Conservation (phyloP, 1,139 yeast genomes). For the Debaryomyces fabryi region DNA sequence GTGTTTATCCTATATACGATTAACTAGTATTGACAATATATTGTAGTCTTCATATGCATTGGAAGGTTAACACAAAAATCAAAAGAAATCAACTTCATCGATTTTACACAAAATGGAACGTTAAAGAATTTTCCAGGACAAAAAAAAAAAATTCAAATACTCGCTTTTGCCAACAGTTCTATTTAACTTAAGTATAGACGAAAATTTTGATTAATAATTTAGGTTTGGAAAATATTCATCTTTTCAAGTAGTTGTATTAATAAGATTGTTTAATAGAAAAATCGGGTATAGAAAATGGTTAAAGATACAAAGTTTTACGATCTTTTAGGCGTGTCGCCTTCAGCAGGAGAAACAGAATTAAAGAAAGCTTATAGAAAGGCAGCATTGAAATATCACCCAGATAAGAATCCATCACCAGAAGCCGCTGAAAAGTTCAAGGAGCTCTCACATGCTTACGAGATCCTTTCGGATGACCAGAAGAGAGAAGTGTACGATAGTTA, state of each 20-base stretch:
- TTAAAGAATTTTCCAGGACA: conserved; percentile 14
- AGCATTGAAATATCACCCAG: conserved; percentile 95
- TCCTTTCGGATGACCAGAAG: conserved; percentile 83
- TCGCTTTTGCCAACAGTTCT: not conserved
- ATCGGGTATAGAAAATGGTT: conserved; percentile 55
- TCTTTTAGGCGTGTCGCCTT: conserved; percentile 74
- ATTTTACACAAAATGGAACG: conserved; percentile 10
- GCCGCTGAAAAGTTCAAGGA: conserved; percentile 98
- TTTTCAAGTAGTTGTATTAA: conserved; percentile 2
- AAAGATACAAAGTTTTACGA: conserved; percentile 91
- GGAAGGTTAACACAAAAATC: conserved; percentile 9
- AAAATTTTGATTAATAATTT: not conserved
- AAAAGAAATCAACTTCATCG: not conserved
- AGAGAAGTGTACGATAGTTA: conserved; percentile 85
- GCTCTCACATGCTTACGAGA: conserved; percentile 87
- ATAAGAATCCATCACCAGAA: conserved; percentile 74
- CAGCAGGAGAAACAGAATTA: conserved; percentile 80
- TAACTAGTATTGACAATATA: conserved; percentile 1
- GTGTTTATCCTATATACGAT: not conserved
- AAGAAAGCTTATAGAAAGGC: conserved; percentile 94
- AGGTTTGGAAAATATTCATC: not conserved
- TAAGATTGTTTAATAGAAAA: not conserved
- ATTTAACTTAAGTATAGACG: conserved; percentile 1
- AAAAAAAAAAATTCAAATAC: conserved; percentile 8
- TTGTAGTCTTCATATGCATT: conserved; percentile 4